Percentiles rank a stretch among this genome's conserved stretches.
These are phyloP conservation scores for Sarocladiaceae sp. DNA, from an alignment of 2,329 filamentous ascomycete genomes.

Conservation along the genomic window DNA sequence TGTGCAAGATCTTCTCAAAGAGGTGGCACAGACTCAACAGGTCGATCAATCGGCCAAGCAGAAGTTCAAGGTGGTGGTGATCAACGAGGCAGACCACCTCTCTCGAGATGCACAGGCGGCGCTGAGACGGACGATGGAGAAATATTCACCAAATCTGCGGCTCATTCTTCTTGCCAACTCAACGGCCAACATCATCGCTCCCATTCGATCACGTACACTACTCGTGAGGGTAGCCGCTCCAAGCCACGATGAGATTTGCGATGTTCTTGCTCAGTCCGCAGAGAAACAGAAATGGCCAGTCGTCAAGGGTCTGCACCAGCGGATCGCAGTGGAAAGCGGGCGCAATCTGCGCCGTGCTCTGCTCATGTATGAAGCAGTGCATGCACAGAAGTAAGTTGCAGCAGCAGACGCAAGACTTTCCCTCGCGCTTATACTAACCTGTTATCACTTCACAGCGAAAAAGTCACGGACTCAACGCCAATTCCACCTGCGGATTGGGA, in stretches of 20 bases:
- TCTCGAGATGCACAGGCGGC: constrained; percentile 94
- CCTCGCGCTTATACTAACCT: constrained; percentile 22
- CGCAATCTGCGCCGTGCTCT: constrained; percentile 85
- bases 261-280: constrained; percentile 65
- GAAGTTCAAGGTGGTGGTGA: constrained; percentile 96
- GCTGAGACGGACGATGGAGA: constrained; percentile 94
- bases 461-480: constrained; percentile 77
- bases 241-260: constrained; percentile 77
- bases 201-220: constrained; percentile 87
- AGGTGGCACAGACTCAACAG: constrained; percentile 97
- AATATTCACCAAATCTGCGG: constrained; percentile 92
- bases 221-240: constrained; percentile 90
- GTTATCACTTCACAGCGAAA: constrained; percentile 60
- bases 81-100: constrained; percentile 96
- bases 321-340: constrained; percentile 86
- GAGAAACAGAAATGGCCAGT: constrained; percentile 82
- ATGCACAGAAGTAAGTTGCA: constrained; percentile 82
- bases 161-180: constrained; percentile 92
- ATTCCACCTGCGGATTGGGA: constrained; percentile 98
- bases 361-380: constrained; percentile 95
- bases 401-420: background rate
- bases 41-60: constrained; percentile 91
- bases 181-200: constrained; percentile 98
- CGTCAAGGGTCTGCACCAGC: constrained; percentile 69
- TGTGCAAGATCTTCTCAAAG: constrained; percentile 91